These are phyloP conservation scores for Fulvia fulva DNA, from an alignment of 2,329 filamentous ascomycete species.

Conservation along the genomic window DNA sequence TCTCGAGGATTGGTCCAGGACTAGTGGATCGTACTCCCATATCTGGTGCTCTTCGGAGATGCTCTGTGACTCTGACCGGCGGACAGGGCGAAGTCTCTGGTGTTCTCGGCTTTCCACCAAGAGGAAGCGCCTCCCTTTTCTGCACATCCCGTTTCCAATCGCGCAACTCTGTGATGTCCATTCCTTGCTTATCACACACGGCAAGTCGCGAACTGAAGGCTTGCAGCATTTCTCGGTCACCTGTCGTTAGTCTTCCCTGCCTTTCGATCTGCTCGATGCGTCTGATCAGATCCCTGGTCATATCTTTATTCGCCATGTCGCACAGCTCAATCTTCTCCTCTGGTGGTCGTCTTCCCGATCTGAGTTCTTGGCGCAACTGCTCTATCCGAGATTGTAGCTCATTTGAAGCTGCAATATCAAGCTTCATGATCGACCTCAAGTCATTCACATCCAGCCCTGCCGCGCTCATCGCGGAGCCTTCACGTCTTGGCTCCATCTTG, in stretches of 20 bases:
- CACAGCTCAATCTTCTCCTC: constrained; percentile 13
- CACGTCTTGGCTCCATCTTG: constrained; percentile 4
- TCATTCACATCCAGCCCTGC: constrained; percentile 16
- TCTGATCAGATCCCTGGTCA: constrained; percentile 21
- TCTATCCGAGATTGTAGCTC: constrained; percentile 21
- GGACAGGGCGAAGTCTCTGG: constrained; percentile 4
- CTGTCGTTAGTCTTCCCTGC: constrained; percentile 10
- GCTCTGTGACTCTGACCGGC: constrained; percentile 2
- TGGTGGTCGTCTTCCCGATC: constrained; percentile 10
- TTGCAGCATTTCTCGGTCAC: constrained; percentile 25
- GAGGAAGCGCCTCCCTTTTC: constrained; percentile 8
- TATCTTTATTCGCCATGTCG: constrained; percentile 23
- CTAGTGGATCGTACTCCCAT: constrained; percentile 2
- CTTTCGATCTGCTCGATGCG: constrained; percentile 26
- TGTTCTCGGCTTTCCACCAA: constrained; percentile 12
- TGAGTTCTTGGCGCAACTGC: constrained; percentile 17
- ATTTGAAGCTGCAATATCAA: constrained; percentile 21
- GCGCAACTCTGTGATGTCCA: constrained; percentile 21
- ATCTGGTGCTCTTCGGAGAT: not conserved
- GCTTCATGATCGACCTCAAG: constrained; percentile 18
- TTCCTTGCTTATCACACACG: constrained; percentile 21
- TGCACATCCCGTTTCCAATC: constrained; percentile 19
- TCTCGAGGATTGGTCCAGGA: constrained; percentile 5
- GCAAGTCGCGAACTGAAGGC: constrained; percentile 22
- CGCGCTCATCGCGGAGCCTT: constrained; percentile 9